Evolutionary conservation across 495 filamentous ascomycete species (phyloP).

Genomic region (Parachaetomium inaequale): DNA sequence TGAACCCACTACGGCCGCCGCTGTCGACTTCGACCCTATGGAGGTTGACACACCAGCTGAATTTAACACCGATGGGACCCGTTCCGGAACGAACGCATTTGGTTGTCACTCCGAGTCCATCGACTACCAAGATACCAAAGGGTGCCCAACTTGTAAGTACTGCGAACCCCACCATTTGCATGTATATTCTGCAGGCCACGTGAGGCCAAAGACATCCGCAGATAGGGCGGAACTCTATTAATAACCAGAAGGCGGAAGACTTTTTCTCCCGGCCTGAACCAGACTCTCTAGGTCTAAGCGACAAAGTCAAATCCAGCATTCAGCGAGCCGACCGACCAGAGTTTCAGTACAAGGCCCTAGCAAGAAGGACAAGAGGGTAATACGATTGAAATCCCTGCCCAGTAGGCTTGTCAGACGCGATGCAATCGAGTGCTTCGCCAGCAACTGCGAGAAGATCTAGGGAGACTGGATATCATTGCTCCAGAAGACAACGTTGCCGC

Average conservation of each 20-base stretch:
- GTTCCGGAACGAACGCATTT: slow-evolving; percentile 11
- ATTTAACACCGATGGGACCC: slow-evolving; percentile 3
- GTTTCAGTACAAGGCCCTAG: slow-evolving; percentile 9
- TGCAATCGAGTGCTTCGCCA: slow-evolving; percentile 14
- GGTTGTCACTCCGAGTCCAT: slow-evolving; percentile 1
- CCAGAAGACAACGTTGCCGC: slow-evolving; percentile 14
- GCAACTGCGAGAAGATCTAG: slow-evolving; percentile 14
- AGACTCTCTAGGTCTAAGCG: slow-evolving; percentile 9
- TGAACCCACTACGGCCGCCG: too few species aligned
- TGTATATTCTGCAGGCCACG: slow-evolving; percentile 6
- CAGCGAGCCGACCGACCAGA: slow-evolving; percentile 5
- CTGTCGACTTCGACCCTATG: slow-evolving; percentile 16
- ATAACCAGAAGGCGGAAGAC: slow-evolving; percentile 12
- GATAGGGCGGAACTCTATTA: slow-evolving; percentile 6
- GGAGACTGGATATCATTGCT: slow-evolving; percentile 18
- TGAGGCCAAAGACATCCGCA: slow-evolving; percentile 4
- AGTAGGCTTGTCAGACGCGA: slow-evolving; percentile 14
- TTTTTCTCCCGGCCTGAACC: slow-evolving; percentile 5
- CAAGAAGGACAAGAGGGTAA: slow-evolving; percentile 13
- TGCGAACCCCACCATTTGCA: slow-evolving; percentile 2
- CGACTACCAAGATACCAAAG: slow-evolving; percentile 10
- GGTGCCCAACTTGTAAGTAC: slow-evolving; percentile 11
- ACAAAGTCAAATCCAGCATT: slow-evolving; percentile 8
- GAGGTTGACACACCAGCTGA: slow-evolving; percentile 11
- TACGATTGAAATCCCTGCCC: slow-evolving; percentile 11